Percentiles rank a stretch among this genome's conserved stretches.
Conservation (phyloP, 169 alveolate species). For the Cryptosporidium parvum region DNA sequence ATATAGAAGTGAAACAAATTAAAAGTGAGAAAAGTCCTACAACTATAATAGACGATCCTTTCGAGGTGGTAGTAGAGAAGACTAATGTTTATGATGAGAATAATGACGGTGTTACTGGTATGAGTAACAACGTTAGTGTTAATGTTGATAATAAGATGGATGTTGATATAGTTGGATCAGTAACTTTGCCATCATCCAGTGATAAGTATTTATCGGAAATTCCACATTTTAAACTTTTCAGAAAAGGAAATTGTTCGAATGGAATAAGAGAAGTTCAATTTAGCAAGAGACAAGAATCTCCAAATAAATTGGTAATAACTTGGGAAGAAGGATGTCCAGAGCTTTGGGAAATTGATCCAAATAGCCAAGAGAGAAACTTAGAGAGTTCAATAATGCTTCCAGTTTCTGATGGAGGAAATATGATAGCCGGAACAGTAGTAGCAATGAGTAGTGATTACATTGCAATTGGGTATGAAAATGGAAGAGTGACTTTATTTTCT, state of each 20-base stretch:
- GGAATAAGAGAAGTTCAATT: conserved; percentile 68
- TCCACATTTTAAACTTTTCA: conserved; percentile 31
- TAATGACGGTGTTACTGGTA: not conserved
- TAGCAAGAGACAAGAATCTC: conserved; percentile 29
- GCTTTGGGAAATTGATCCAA: conserved; percentile 61
- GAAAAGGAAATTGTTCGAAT: conserved; percentile 9
- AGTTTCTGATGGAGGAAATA: conserved; percentile 31
- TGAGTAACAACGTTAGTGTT: not conserved
- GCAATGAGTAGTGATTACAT: conserved; percentile 40
- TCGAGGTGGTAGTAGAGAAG: not conserved
- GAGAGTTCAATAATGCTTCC: conserved; percentile 35
- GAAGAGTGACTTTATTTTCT: conserved; percentile 49
- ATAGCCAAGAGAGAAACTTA: not conserved
- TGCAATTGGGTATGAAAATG: conserved; percentile 71
- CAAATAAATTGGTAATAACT: conserved; percentile 58
- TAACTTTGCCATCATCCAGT: not conserved
- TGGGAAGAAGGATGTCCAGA: conserved; percentile 76
- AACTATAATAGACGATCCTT: not conserved
- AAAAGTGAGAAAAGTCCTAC: not conserved
- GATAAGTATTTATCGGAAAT: conserved; percentile 7
- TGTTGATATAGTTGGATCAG: not conserved
- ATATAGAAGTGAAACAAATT: not conserved
- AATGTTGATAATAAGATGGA: not conserved
- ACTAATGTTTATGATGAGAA: not conserved
- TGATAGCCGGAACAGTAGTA: conserved; percentile 66